These are phyloP conservation scores for Plantago elongata DNA, from an alignment of 257 asterid genomes.

Conservation along the genomic window DNA sequence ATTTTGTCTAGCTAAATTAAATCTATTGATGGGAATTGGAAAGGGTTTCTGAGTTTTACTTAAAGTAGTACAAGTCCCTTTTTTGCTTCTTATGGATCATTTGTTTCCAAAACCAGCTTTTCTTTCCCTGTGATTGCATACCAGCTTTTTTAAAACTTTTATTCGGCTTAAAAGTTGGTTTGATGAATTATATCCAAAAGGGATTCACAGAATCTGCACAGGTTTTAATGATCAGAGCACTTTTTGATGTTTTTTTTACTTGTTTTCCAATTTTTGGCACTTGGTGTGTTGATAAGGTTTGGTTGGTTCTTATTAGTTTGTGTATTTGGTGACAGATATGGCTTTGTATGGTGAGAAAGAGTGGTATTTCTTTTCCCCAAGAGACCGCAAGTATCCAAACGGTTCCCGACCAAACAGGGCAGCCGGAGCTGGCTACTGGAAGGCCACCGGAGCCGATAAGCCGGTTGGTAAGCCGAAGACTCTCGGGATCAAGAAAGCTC, in stretches of 20 bases:
- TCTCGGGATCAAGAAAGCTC: conserved; percentile 58
- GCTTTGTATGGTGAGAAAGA: conserved; percentile 64
- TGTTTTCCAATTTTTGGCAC: background rate
- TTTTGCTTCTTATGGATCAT: no score
- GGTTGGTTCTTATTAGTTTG: conserved; percentile 1
- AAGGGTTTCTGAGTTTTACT: no score
- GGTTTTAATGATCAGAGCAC: no score
- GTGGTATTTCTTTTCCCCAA: conserved; percentile 68
- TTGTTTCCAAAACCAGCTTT: no score
- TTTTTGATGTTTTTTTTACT: background rate
- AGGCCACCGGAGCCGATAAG: conserved; percentile 78
- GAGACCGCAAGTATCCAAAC: conserved; percentile 69
- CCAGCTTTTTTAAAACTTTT: no score
- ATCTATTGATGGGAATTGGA: no score
- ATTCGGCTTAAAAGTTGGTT: no score
- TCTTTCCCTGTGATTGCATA: no score
- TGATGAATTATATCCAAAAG: no score
- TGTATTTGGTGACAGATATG: conserved; percentile 27
- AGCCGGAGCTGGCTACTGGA: conserved; percentile 65
- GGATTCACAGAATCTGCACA: no score
- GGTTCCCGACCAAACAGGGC: conserved; percentile 71
- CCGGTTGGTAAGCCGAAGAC: conserved; percentile 61
- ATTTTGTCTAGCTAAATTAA: no score
- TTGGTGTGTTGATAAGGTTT: background rate
- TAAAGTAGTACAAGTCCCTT: no score